Evolutionary conservation across 192 early-diverging fungal species (phyloP).

Genomic region (Geranomyces michiganensis): DNA sequence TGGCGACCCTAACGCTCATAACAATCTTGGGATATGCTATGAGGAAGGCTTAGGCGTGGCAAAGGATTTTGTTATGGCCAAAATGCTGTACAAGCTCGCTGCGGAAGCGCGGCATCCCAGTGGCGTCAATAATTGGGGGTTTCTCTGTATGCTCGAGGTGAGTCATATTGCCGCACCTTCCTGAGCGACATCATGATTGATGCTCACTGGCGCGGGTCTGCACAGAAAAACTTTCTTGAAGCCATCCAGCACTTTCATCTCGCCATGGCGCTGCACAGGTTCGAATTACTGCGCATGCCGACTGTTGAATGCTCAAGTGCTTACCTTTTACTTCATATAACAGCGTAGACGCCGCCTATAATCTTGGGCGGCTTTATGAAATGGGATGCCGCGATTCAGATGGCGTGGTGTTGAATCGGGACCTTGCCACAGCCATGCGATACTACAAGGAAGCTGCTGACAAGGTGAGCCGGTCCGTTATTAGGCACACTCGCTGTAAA

Average conservation of each 20-base stretch:
- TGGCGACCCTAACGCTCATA: constrained; percentile 50
- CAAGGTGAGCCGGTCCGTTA: constrained; percentile 33
- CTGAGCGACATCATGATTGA: neutral
- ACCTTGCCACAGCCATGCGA: constrained; percentile 47
- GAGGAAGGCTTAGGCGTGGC: constrained; percentile 59
- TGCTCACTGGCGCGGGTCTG: neutral
- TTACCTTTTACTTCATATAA: neutral
- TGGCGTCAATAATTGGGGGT: constrained; percentile 53
- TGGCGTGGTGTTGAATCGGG: constrained; percentile 41
- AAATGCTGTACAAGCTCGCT: constrained; percentile 52
- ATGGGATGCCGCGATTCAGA: constrained; percentile 45
- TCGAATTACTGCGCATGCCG: neutral
- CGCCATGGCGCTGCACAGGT: constrained; percentile 50
- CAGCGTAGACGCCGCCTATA: constrained; percentile 53
- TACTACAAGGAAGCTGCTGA: constrained; percentile 51
- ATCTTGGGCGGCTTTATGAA: constrained; percentile 57
- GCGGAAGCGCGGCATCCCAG: constrained; percentile 47
- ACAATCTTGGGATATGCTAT: constrained; percentile 61
- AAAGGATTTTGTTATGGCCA: constrained; percentile 50
- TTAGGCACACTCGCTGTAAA: neutral
- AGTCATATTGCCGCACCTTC: neutral
- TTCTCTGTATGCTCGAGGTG: constrained; percentile 49
- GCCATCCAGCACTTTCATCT: constrained; percentile 50
- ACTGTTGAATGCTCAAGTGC: neutral
- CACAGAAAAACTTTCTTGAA: constrained; percentile 38